Conservation (phyloP, 208 protist species). For the Wallacemonas sp. region DNA sequence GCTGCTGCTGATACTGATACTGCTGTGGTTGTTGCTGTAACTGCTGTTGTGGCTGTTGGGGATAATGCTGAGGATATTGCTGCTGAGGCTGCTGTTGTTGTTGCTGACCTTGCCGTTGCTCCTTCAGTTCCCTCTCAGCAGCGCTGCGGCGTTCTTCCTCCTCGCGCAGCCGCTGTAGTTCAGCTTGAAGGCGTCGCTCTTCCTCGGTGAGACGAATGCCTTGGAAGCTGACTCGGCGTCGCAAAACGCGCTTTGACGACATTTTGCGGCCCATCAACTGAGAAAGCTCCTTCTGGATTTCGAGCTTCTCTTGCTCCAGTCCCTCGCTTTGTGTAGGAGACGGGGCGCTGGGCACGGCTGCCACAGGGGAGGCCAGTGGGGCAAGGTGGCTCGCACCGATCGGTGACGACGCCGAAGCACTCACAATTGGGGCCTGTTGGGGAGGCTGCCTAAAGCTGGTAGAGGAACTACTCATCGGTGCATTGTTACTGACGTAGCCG, state of each 20-base stretch:
- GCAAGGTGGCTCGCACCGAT: neutral
- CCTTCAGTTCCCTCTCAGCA: neutral
- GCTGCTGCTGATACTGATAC: neutral
- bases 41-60: neutral
- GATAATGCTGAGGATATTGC: too few species aligned
- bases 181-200: neutral
- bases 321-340: neutral
- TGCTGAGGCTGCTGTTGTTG: neutral
- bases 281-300: conserved; percentile 6
- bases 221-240: conserved; percentile 4
- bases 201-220: conserved; percentile 4
- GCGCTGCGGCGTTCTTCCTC: neutral
- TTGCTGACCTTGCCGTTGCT: neutral
- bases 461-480: neutral
- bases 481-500: neutral
- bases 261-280: conserved; percentile 4
- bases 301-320: neutral
- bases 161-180: conserved; percentile 2
- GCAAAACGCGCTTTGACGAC: neutral
- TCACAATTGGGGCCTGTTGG: neutral
- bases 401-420: neutral
- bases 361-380: neutral
- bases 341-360: neutral
- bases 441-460: neutral
- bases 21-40: neutral